These are phyloP conservation scores for Fusarium sp. DNA, from an alignment of 2,329 filamentous ascomycete species.

Conservation along the genomic window DNA sequence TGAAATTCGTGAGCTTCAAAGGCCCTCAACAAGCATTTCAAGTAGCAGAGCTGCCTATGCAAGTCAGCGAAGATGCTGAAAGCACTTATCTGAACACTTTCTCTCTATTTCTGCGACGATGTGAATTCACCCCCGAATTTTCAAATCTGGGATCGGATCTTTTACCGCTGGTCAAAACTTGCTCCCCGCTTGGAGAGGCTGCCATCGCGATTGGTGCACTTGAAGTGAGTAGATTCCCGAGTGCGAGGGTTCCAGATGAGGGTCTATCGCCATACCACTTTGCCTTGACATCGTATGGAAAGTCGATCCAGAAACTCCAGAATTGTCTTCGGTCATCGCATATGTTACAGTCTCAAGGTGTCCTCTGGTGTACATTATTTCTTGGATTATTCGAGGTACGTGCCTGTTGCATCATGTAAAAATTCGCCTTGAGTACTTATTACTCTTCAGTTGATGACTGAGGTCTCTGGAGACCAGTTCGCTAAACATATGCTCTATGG, in stretches of 20 bases:
- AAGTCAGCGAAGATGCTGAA: background rate
- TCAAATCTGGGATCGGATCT: conserved; percentile 15
- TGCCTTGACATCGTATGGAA: conserved; percentile 40
- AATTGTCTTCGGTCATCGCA: conserved; percentile 6
- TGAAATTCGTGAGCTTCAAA: conserved; percentile 28
- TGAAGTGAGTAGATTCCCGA: conserved; percentile 40
- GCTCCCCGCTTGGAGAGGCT: conserved; percentile 30
- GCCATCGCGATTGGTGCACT: conserved; percentile 47
- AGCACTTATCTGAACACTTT: conserved; percentile 35
- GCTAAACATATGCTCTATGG: conserved; percentile 49
- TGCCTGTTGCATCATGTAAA: fast-evolving
- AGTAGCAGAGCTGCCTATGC: background rate
- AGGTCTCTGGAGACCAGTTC: conserved; percentile 46
- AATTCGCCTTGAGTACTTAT: conserved; percentile 1
- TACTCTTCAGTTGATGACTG: conserved; percentile 42
- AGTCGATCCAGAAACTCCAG: conserved; percentile 34
- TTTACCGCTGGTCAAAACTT: conserved; percentile 34
- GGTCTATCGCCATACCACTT: background rate
- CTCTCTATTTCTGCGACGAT: conserved; percentile 27
- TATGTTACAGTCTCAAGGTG: conserved; percentile 3
- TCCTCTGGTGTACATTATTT: conserved; percentile 48
- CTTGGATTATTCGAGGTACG: conserved; percentile 49
- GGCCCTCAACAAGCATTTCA: background rate
- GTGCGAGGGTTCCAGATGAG: background rate
- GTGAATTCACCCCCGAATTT: conserved; percentile 41